Evolutionary conservation across 208 protist genomes (phyloP).

Genomic region (Jaenimonas drosophilae): DNA sequence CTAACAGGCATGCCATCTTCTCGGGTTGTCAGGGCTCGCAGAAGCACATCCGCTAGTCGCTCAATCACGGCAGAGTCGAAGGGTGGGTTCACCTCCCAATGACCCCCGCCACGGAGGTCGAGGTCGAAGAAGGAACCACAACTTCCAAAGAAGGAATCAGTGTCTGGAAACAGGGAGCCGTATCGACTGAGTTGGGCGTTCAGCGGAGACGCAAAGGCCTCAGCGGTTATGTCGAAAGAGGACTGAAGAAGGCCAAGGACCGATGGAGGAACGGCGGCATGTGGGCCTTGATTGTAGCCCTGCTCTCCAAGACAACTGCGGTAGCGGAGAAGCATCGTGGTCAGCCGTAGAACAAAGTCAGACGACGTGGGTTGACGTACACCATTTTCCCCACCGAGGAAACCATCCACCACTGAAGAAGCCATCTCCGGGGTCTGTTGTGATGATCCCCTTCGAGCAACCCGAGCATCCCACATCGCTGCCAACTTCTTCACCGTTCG

Average conservation of each 20-base stretch:
- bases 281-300: constrained; percentile 63
- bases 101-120: constrained; percentile 22
- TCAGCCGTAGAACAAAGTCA: constrained; percentile 27
- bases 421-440: not conserved
- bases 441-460: not conserved
- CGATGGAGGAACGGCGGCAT: constrained; percentile 46
- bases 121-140: constrained; percentile 82
- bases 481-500: constrained; percentile 22
- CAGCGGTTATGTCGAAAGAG: constrained; percentile 38
- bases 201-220: constrained; percentile 85
- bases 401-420: not conserved
- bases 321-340: constrained; percentile 48
- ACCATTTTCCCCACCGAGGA: not conserved
- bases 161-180: constrained; percentile 80
- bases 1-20: constrained; percentile 1
- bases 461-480: constrained; percentile 2
- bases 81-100: constrained; percentile 78
- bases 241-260: constrained; percentile 28
- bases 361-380: not conserved
- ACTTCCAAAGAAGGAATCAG: constrained; percentile 67
- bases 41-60: constrained; percentile 25
- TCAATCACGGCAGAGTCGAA: constrained; percentile 67
- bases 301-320: constrained; percentile 32
- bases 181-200: constrained; percentile 69
- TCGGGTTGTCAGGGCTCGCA: constrained; percentile 7